Evolutionary conservation across 1,284 basidiomycete genomes (phyloP).

Genomic region (Xerocomus minutiporus): DNA sequence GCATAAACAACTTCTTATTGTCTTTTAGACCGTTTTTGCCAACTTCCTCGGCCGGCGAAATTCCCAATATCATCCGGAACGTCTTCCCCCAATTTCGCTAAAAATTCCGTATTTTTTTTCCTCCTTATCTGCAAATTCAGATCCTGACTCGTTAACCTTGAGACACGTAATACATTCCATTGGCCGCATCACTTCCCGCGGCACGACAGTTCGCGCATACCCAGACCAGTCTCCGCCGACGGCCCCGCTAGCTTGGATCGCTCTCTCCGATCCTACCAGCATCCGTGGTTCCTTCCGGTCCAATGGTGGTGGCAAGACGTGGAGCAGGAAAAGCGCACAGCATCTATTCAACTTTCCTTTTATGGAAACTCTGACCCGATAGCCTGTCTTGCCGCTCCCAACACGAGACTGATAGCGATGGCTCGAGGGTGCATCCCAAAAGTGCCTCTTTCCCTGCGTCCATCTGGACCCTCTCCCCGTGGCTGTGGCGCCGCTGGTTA

Average conservation of each 20-base stretch:
- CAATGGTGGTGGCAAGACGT: neutral
- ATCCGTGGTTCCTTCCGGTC: constrained; percentile 12
- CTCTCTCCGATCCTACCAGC: constrained; percentile 4
- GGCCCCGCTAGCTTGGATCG: constrained; percentile 22
- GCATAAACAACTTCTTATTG: constrained; percentile 42
- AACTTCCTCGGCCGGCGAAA: constrained; percentile 34
- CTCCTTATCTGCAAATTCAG: constrained; percentile 30
- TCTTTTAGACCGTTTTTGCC: constrained; percentile 34
- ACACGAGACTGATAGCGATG: neutral
- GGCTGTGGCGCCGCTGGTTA: constrained; percentile 18
- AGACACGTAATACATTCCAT: constrained; percentile 32
- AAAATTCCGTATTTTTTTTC: constrained; percentile 34
- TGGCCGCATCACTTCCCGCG: constrained; percentile 29
- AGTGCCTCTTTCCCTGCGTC: neutral
- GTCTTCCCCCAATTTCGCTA: constrained; percentile 21
- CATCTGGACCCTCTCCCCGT: constrained; percentile 4
- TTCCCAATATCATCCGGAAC: constrained; percentile 28
- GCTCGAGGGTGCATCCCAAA: neutral
- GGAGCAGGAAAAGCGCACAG: neutral
- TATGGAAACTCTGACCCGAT: constrained; percentile 21
- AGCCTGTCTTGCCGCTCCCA: constrained; percentile 10
- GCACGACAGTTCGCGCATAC: constrained; percentile 14
- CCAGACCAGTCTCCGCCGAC: constrained; percentile 29
- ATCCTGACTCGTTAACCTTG: constrained; percentile 32
- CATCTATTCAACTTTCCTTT: constrained; percentile 26